Evolutionary conservation across 176 grass and related monocot species (phyloP).

Genomic region (Lolium perenne): DNA sequence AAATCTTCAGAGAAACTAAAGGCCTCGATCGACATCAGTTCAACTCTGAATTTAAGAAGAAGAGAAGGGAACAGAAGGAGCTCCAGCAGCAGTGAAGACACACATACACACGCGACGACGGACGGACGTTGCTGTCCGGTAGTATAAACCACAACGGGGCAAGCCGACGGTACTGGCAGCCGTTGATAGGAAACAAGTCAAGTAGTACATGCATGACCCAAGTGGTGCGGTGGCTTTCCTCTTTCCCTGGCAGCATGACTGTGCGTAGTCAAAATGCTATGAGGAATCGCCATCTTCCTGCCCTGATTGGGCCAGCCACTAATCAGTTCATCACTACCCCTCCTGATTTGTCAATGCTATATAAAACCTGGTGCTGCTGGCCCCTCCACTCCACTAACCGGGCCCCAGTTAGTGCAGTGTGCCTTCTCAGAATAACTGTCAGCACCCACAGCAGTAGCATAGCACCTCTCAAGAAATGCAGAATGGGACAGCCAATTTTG

Average conservation of each 20-base stretch:
- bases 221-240: conserved; percentile 22
- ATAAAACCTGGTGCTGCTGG: conserved; percentile 48
- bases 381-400: conserved; percentile 32
- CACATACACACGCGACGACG: not conserved
- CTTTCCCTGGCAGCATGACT: conserved; percentile 41
- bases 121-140: not conserved
- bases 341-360: conserved; percentile 54
- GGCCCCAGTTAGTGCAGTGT: not conserved
- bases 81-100: not conserved
- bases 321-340: conserved; percentile 27
- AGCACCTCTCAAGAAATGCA: conserved; percentile 5
- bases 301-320: conserved; percentile 45
- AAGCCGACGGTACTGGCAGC: conserved; percentile 25
- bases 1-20: not conserved
- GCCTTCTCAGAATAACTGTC: conserved; percentile 39
- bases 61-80: not conserved
- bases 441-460: conserved; percentile 2
- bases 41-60: not conserved
- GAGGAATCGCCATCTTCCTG: conserved; percentile 31
- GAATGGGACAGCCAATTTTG: conserved; percentile 20
- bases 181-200: conserved; percentile 33
- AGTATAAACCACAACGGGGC: conserved; percentile 15
- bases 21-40: not conserved
- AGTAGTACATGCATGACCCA: conserved; percentile 9
- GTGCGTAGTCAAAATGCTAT: conserved; percentile 49